A percentile compares a stretch with the other conserved stretches of the same genome.
Evolutionary conservation across 2,329 filamentous ascomycete species (phyloP).

Genomic region (Chalaropsis thielavioides): DNA sequence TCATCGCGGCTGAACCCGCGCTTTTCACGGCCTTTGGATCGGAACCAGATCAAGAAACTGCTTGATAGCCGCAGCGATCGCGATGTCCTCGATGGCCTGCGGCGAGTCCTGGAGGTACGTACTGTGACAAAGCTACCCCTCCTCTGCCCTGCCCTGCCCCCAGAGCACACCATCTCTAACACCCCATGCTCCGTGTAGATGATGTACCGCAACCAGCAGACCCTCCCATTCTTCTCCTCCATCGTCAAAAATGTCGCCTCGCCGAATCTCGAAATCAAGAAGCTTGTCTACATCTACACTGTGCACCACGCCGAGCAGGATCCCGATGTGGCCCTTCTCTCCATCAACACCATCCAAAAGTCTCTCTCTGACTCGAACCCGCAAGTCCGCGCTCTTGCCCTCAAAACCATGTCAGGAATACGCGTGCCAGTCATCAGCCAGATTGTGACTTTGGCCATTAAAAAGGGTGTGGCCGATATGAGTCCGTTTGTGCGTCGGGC

Average conservation of each 20-base stretch:
- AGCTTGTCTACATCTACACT: slow-evolving; percentile 96
- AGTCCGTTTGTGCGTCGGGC: slow-evolving; percentile 85
- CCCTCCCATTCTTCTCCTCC: slow-evolving; percentile 86
- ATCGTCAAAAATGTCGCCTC: slow-evolving; percentile 97
- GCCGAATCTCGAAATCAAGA: slow-evolving; percentile 87
- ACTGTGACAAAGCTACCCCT: slow-evolving; percentile 9
- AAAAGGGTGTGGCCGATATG: slow-evolving; percentile 86
- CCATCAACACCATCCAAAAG: slow-evolving; percentile 98
- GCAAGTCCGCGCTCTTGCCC: slow-evolving; percentile 75
- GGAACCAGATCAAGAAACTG: slow-evolving; percentile 82
- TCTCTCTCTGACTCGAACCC: slow-evolving; percentile 86
- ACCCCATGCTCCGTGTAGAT: slow-evolving; percentile 42
- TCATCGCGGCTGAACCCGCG: slow-evolving; percentile 56
- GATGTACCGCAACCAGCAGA: slow-evolving; percentile 86
- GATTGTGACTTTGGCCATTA: slow-evolving; percentile 91
- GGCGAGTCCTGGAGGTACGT: slow-evolving; percentile 70
- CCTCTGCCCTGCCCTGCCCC: slow-evolving; percentile 1
- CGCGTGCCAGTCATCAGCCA: slow-evolving; percentile 95
- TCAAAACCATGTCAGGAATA: slow-evolving; percentile 95
- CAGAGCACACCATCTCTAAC: not conserved
- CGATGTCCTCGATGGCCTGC: slow-evolving; percentile 82
- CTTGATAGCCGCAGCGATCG: slow-evolving; percentile 87
- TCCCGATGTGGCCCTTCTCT: slow-evolving; percentile 84
- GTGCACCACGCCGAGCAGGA: slow-evolving; percentile 93
- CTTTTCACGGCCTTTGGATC: slow-evolving; percentile 52